Evolutionary conservation across 2,329 filamentous ascomycete genomes (phyloP), one percentile per base, ranked within the genome.

Genomic region (Plectosphaerella sp.): DNA sequence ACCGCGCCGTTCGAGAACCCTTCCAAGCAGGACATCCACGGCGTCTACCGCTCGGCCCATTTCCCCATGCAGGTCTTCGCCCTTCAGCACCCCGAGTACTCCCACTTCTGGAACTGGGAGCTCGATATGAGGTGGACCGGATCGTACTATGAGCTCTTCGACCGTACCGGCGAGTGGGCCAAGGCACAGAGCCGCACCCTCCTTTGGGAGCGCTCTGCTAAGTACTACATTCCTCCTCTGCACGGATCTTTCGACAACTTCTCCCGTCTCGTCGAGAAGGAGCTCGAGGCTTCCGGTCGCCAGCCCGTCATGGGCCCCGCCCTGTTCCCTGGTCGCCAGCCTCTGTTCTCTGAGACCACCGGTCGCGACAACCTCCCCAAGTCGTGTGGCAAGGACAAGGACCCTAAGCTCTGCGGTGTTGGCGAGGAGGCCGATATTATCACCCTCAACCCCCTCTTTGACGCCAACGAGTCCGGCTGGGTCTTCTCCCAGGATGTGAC

Each of bases 211-310:
- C 82, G 88, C 47, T 86, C 83, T 48, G 78, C 84, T 22, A 84
- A 87, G 56, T 93, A 91, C 70, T 93, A 91, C 64, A 83, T 91
- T 9, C 89, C 88, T 0, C 72, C 74, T 0, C 74, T 84, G 35
- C 88, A 91, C 61, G 87, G 86, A 28, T 74, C 74, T 25, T 91
- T 86, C 86, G 80, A 87, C 39, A 83, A 91, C 62, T 91, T 91
- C 65, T 82, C 78, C 9, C 72, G 79, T 15, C 78, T 83, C 62
- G 85, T 90, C 4, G 76, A 83, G 47, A 71, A 79, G 14, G 83
- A 89, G 60, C 83, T 82, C 1, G 72, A 78, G 48, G 64, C 66
- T 14, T 75, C 77, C 16, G 75, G 75, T 1, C 72, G 71, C 5
- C 62, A 66, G n/a, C 76, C 86, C 4, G 75, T 94, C 43, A 86